A percentile compares a stretch with the other conserved stretches of the same genome.
Evolutionary conservation across 164 flowering plant genomes (phyloP).

Genomic region (Piper betle): DNA sequence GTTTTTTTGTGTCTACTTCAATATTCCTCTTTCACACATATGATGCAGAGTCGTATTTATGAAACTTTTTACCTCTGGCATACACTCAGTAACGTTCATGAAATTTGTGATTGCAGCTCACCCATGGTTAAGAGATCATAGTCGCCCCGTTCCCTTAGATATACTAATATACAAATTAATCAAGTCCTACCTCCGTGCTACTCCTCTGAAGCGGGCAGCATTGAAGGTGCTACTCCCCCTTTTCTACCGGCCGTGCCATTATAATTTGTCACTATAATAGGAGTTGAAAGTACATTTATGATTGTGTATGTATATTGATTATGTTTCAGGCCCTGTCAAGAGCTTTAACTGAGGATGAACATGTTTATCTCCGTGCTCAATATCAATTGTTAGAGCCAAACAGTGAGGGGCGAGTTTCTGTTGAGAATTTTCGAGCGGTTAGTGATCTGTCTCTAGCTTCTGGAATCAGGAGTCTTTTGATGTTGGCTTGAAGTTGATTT

Average conservation of each 20-base stretch:
- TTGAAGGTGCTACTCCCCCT: conserved; percentile 35
- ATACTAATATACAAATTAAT: conserved; percentile 64
- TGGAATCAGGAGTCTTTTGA: not conserved
- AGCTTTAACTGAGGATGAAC: conserved; percentile 68
- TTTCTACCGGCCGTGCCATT: not conserved
- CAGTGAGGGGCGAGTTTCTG: conserved; percentile 43
- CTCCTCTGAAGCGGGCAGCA: conserved; percentile 85
- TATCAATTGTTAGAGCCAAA: conserved; percentile 56
- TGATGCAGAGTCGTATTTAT: no score
- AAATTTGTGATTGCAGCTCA: conserved; percentile 62
- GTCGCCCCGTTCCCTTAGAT: conserved; percentile 55
- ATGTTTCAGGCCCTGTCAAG: conserved; percentile 74
- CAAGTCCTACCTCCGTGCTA: conserved; percentile 75
- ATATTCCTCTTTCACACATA: no score
- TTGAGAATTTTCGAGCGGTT: conserved; percentile 59
- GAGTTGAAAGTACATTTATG: not conserved
- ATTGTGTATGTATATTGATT: not conserved
- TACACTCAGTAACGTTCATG: no score
- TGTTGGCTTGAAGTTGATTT: not conserved
- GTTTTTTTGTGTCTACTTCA: no score
- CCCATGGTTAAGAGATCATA: conserved; percentile 78
- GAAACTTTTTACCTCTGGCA: no score
- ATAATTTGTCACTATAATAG: no score
- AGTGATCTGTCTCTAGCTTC: not conserved
- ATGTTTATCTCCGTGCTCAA: conserved; percentile 59